Conservation (phyloP, 2,329 filamentous ascomycete species). For the Trichoderma atroviride region DNA sequence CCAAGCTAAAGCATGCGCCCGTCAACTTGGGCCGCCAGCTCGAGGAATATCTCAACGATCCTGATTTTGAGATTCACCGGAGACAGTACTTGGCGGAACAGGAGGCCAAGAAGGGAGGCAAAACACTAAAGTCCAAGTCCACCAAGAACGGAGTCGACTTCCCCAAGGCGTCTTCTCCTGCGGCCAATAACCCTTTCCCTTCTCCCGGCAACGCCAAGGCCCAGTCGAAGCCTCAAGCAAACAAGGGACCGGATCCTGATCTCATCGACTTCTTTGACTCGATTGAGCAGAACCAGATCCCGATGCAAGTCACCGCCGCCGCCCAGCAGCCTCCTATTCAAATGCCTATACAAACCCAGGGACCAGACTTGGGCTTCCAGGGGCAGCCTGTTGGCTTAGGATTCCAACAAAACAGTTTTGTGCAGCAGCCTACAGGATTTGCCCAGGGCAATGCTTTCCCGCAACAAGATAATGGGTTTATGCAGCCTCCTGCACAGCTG, state of each 20-base stretch:
- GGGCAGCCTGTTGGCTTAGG: conserved; percentile 44
- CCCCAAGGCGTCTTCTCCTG: conserved; percentile 43
- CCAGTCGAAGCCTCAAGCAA: conserved; percentile 50
- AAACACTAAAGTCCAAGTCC: conserved; percentile 40
- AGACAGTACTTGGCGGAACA: conserved; percentile 89
- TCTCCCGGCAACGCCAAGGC: conserved; percentile 38
- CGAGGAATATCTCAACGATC: conserved; percentile 91
- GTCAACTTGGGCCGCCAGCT: conserved; percentile 86
- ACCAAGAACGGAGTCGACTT: conserved; percentile 43
- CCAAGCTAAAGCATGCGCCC: conserved; percentile 95
- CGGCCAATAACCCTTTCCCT: conserved; percentile 49
- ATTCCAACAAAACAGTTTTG: conserved; percentile 34
- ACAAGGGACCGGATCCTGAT: conserved; percentile 71
- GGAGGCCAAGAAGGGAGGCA: conserved; percentile 63
- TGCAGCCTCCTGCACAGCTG: conserved; percentile 47
- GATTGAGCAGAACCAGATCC: conserved; percentile 84
- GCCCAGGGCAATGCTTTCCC: conserved; percentile 39
- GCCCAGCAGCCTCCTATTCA: conserved; percentile 37
- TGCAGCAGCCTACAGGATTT: conserved; percentile 36
- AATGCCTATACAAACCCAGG: conserved; percentile 38
- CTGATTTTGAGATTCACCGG: conserved; percentile 92
- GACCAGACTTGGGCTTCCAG: conserved; percentile 39
- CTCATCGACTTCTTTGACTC: conserved; percentile 94
- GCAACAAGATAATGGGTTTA: conserved; percentile 34
- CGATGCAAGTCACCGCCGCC: conserved; percentile 54